Evolutionary conservation across 495 filamentous ascomycete species (phyloP).

Genomic region (Neurospora intermedia): DNA sequence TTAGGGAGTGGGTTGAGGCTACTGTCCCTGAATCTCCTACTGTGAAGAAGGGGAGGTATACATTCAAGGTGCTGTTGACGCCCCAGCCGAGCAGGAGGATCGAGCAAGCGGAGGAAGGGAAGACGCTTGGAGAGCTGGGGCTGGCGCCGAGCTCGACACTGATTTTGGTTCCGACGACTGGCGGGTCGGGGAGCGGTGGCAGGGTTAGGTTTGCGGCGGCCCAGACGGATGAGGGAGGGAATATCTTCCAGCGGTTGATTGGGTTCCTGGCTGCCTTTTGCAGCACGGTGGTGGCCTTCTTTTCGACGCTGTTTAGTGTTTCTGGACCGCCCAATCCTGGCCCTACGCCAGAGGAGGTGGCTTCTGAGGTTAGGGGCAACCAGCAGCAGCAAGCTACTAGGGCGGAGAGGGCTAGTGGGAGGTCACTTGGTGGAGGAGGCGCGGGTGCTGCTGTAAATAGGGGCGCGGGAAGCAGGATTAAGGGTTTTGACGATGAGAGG

Average conservation of each 20-base stretch:
- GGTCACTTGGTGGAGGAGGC: background rate
- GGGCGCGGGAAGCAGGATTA: slow-evolving; percentile 9
- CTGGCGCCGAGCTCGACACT: slow-evolving; percentile 71
- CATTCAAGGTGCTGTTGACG: slow-evolving; percentile 73
- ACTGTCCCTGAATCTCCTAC: slow-evolving; percentile 24
- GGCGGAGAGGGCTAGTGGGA: background rate
- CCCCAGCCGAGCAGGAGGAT: slow-evolving; percentile 67
- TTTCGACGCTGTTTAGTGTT: slow-evolving; percentile 23
- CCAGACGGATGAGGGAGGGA: slow-evolving; percentile 44
- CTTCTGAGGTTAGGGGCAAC: background rate
- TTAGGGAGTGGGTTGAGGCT: slow-evolving; percentile 68
- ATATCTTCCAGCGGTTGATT: slow-evolving; percentile 39
- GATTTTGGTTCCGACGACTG: slow-evolving; percentile 47
- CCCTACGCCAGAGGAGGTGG: background rate
- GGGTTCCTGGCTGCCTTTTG: slow-evolving; percentile 43
- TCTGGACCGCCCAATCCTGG: slow-evolving; percentile 4
- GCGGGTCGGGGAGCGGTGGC: background rate
- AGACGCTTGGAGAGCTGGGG: slow-evolving; percentile 53
- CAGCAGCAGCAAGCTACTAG: background rate
- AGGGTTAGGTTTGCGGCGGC: slow-evolving; percentile 15
- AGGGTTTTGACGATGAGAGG: slow-evolving; percentile 14
- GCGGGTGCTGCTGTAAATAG: background rate
- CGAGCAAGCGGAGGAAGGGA: slow-evolving; percentile 60
- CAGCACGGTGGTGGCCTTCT: slow-evolving; percentile 15
- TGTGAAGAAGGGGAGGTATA: slow-evolving; percentile 35